Conservation (phyloP, 768 basidiomycete genomes). For the Mycena galopus region DNA sequence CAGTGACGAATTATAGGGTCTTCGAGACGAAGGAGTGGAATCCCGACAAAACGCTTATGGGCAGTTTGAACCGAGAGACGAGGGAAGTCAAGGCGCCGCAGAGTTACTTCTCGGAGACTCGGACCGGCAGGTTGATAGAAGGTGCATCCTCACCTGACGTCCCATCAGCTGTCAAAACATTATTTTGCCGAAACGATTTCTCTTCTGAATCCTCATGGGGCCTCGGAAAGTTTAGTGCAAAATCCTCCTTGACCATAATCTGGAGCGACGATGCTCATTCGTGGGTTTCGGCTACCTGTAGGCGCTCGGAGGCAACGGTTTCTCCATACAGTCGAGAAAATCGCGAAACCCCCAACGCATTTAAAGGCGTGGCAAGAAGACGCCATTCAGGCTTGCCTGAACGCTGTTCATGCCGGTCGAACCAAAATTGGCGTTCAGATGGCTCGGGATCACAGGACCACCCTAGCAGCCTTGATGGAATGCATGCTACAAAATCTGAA, state of each 20-base stretch:
- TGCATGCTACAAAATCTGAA: background rate
- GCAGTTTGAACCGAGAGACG: no score
- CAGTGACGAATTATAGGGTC: no score
- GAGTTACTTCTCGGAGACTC: no score
- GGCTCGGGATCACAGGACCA: background rate
- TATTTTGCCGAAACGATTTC: no score
- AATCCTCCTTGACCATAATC: background rate
- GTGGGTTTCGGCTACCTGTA: background rate
- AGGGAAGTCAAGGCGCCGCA: no score
- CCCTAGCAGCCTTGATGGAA: background rate
- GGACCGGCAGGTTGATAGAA: no score
- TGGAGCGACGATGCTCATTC: background rate
- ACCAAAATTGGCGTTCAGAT: constrained; percentile 16
- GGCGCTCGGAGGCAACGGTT: background rate
- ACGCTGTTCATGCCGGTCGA: background rate
- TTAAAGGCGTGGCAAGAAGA: constrained; percentile 11
- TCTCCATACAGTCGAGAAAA: no score
- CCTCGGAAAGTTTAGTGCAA: background rate
- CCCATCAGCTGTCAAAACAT: no score
- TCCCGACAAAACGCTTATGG: no score
- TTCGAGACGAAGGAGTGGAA: no score
- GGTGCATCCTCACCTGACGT: no score
- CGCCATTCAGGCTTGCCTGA: constrained; percentile 10
- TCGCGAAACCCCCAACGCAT: background rate
- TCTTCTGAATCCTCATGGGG: background rate